These are phyloP conservation scores for Mycena pura DNA, from an alignment of 768 basidiomycete species.

Conservation along the genomic window DNA sequence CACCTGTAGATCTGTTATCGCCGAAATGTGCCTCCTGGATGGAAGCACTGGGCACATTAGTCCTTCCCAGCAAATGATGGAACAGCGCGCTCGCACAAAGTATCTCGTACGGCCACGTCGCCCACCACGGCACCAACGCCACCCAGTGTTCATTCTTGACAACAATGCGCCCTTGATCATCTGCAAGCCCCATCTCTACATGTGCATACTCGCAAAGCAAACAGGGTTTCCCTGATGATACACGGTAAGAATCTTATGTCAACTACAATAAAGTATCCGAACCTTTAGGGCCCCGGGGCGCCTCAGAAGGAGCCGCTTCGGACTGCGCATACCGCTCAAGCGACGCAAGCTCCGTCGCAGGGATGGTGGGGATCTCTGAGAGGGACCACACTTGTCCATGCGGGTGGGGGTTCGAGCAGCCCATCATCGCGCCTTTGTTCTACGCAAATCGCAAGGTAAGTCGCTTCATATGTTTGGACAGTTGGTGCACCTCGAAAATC, in stretches of 20 bases:
- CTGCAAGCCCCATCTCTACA: slow-evolving; percentile 56
- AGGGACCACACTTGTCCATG: slow-evolving; percentile 92
- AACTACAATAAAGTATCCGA: background rate
- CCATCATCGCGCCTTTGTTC: slow-evolving; percentile 96
- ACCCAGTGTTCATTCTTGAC: slow-evolving; percentile 78
- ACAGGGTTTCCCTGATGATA: slow-evolving; percentile 60
- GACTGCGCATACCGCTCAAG: slow-evolving; percentile 56
- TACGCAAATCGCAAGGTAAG: slow-evolving; percentile 37
- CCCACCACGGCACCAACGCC: slow-evolving; percentile 94
- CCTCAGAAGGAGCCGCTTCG: slow-evolving; percentile 43
- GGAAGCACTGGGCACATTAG: slow-evolving; percentile 64
- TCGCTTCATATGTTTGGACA: background rate
- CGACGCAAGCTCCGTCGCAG: slow-evolving; percentile 68
- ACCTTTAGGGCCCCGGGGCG: slow-evolving; percentile 63
- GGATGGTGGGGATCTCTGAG: slow-evolving; percentile 72
- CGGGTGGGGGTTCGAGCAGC: slow-evolving; percentile 93
- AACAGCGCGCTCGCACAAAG: slow-evolving; percentile 56
- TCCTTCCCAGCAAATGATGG: background rate
- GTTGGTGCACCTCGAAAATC: slow-evolving; percentile 78
- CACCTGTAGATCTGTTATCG: slow-evolving; percentile 62
- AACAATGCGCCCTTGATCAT: slow-evolving; percentile 67
- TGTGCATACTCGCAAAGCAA: slow-evolving; percentile 83
- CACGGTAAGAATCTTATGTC: background rate
- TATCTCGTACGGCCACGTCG: slow-evolving; percentile 91
- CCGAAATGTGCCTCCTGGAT: slow-evolving; percentile 78